Percentiles rank a stretch among this genome's conserved stretches.
Conservation (phyloP, 164 flowering plant genomes). For the Malania oleifera region DNA sequence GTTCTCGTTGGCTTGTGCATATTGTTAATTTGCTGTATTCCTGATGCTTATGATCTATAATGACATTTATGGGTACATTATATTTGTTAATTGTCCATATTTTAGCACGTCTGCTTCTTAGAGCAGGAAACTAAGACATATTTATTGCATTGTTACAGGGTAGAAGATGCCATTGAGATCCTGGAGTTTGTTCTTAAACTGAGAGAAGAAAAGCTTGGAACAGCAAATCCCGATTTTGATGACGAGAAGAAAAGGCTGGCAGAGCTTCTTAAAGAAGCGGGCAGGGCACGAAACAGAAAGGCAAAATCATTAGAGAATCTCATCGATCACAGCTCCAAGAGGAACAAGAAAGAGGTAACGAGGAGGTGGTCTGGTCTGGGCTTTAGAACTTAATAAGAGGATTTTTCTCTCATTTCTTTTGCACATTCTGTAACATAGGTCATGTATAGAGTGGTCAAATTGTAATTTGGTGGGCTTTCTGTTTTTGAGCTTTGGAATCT, state of each 20-base stretch:
- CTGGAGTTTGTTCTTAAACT: slow-evolving; percentile 82
- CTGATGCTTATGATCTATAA: no score
- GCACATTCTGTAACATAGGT: slow-evolving; percentile 42
- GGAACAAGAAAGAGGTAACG: slow-evolving; percentile 77
- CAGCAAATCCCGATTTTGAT: slow-evolving; percentile 92
- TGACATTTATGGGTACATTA: no score
- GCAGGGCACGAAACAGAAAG: slow-evolving; percentile 71
- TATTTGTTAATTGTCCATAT: no score
- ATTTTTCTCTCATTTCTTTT: slow-evolving; percentile 2
- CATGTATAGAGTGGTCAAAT: slow-evolving; percentile 37
- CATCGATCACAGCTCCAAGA: slow-evolving; percentile 71
- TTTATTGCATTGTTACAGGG: slow-evolving; percentile 35
- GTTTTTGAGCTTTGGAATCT: slow-evolving; percentile 23
- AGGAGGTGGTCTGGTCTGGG: slow-evolving; percentile 87
- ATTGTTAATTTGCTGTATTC: no score
- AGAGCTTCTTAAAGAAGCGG: slow-evolving; percentile 93
- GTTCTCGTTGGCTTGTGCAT: no score
- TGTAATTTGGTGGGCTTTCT: slow-evolving; percentile 32
- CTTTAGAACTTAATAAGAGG: slow-evolving; percentile 51
- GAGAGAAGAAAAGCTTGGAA: slow-evolving; percentile 95
- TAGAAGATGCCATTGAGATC: slow-evolving; percentile 93
- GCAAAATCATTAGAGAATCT: slow-evolving; percentile 92
- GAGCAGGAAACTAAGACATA: no score
- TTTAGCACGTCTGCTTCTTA: no score
- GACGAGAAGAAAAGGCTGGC: slow-evolving; percentile 89